Evolutionary conservation across 108 stramenopile genomes (phyloP).

Genomic region (Chaetoceros muelleri): DNA sequence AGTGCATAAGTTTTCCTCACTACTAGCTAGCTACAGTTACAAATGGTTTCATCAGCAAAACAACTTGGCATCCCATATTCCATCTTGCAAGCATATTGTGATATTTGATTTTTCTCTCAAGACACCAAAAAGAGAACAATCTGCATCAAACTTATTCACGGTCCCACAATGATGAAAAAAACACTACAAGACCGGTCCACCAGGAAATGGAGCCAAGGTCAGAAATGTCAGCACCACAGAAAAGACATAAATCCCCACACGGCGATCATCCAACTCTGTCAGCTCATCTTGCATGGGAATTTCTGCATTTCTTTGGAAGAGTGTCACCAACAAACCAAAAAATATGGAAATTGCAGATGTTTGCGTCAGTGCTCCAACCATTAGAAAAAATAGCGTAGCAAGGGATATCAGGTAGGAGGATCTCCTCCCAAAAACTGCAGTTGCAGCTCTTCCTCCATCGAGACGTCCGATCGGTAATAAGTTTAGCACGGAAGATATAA

Average conservation of each 20-base stretch:
- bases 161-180: no score
- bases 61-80: no score
- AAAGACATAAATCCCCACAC: slow-evolving; percentile 28
- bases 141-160: no score
- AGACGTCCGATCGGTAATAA: slow-evolving; percentile 80
- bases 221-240: slow-evolving; percentile 26
- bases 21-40: no score
- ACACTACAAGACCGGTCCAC: slow-evolving; percentile 14
- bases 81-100: no score
- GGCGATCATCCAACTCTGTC: slow-evolving; percentile 34
- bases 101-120: no score
- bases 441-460: slow-evolving; percentile 80
- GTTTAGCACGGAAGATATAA: slow-evolving; percentile 73
- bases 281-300: slow-evolving; percentile 61
- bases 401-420: slow-evolving; percentile 28
- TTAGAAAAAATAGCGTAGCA: slow-evolving; percentile 27
- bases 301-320: slow-evolving; percentile 46
- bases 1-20: no score
- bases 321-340: slow-evolving; percentile 40
- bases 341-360: slow-evolving; percentile 25
- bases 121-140: no score
- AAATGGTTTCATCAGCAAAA: no score
- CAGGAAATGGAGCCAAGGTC: slow-evolving; percentile 56
- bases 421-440: slow-evolving; percentile 52
- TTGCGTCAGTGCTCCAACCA: slow-evolving; percentile 24